Evolutionary conservation across 306 rosid species (phyloP).

Genomic region (Pueraria montana): DNA sequence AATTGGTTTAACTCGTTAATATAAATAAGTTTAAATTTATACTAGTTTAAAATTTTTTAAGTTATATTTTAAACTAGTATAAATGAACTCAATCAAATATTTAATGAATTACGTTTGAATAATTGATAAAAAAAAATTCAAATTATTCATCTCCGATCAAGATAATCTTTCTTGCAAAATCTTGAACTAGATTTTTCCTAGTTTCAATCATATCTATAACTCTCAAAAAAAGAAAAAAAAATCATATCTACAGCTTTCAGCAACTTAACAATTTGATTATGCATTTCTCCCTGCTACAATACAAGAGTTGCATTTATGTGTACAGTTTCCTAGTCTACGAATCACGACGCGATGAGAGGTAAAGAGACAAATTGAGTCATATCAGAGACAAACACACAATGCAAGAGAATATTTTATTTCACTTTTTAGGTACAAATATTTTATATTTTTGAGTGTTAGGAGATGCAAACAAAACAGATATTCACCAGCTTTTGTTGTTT

Average conservation of each 20-base stretch:
- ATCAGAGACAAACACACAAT: not conserved
- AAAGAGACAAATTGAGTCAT: not conserved
- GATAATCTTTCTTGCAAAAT: not conserved
- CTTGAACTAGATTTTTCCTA: not conserved
- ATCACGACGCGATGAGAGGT: not conserved
- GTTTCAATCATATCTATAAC: not conserved
- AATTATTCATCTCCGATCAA: not conserved
- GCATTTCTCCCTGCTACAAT: not conserved
- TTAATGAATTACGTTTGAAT: not conserved
- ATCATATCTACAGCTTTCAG: not conserved
- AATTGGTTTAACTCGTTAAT: not conserved
- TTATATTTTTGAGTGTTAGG: not conserved
- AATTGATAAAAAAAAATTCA: not conserved
- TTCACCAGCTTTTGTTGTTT: not conserved
- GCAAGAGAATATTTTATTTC: not conserved
- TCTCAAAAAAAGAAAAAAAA: too few species aligned
- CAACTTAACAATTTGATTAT: not conserved
- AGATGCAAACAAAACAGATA: conserved; percentile 8
- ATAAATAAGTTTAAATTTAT: not conserved
- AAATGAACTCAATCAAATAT: not conserved
- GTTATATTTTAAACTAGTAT: too few species aligned
- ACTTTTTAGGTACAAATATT: not conserved
- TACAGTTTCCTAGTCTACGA: not conserved
- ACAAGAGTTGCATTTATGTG: not conserved
- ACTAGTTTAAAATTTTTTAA: too few species aligned